Conservation (phyloP, 202 grass and related monocot genomes). For the Panicum hallii region DNA sequence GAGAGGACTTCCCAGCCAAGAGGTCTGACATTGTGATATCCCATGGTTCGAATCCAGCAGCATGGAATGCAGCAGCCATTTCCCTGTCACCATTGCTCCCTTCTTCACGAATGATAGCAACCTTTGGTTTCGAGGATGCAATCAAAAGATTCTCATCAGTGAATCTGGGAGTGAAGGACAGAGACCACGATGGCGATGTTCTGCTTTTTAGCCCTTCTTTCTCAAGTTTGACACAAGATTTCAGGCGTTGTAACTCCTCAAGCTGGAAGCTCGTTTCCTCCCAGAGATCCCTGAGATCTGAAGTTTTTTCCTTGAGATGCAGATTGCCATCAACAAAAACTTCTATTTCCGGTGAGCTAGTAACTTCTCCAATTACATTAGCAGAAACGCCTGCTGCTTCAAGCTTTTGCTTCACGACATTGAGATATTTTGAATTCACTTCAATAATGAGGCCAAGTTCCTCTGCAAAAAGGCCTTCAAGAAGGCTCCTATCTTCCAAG, state of each 20-base stretch:
- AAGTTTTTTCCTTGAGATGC: slow-evolving; percentile 66
- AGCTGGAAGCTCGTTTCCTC: slow-evolving; percentile 85
- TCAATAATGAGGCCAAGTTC: slow-evolving; percentile 81
- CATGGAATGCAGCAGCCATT: slow-evolving; percentile 79
- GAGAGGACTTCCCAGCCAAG: slow-evolving; percentile 49
- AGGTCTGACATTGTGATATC: slow-evolving; percentile 80
- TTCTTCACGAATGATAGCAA: slow-evolving; percentile 83
- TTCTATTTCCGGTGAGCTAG: slow-evolving; percentile 47
- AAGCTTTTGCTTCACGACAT: slow-evolving; percentile 66
- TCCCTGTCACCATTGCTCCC: slow-evolving; percentile 78
- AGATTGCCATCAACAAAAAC: slow-evolving; percentile 60
- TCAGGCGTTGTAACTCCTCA: slow-evolving; percentile 67
- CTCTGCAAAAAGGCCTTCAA: slow-evolving; percentile 74
- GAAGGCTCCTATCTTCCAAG: slow-evolving; percentile 51
- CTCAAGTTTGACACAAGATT: slow-evolving; percentile 73
- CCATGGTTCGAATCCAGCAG: slow-evolving; percentile 82
- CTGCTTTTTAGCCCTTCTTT: slow-evolving; percentile 73
- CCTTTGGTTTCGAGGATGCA: slow-evolving; percentile 65
- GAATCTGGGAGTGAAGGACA: slow-evolving; percentile 68
- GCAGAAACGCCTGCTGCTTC: slow-evolving; percentile 56
- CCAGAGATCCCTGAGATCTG: slow-evolving; percentile 76
- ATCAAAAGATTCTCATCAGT: slow-evolving; percentile 54
- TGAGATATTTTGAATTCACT: slow-evolving; percentile 47
- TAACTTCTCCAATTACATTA: slow-evolving; percentile 70
- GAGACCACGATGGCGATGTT: slow-evolving; percentile 58